These are phyloP conservation scores for Aspergillus sp. DNA, from an alignment of 2,329 filamentous ascomycete species.

Conservation along the genomic window DNA sequence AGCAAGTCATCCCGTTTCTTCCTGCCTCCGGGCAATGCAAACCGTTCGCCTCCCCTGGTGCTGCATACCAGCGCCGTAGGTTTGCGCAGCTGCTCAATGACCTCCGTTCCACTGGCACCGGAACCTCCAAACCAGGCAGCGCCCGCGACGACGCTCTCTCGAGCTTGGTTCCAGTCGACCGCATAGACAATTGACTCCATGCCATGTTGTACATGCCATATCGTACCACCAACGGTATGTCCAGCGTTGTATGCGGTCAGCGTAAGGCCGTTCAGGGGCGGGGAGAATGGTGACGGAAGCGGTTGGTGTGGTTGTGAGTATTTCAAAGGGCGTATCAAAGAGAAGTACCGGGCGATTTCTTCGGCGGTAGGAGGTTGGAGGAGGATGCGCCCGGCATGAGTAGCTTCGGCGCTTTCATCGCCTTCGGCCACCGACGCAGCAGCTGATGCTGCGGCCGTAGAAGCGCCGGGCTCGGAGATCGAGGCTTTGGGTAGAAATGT, in stretches of 20 bases:
- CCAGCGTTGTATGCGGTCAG: slow-evolving; percentile 97
- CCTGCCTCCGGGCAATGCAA: slow-evolving; percentile 69
- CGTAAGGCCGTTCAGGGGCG: slow-evolving; percentile 84
- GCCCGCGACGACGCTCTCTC: slow-evolving; percentile 90
- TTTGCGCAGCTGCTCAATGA: slow-evolving; percentile 89
- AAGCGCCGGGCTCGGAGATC: slow-evolving; percentile 61
- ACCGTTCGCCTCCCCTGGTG: slow-evolving; percentile 73
- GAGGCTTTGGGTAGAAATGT: slow-evolving; percentile 75
- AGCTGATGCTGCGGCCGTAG: slow-evolving; percentile 43
- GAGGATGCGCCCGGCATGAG: slow-evolving; percentile 50
- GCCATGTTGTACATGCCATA: slow-evolving; percentile 98
- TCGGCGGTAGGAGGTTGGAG: slow-evolving; percentile 74
- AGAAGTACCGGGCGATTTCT: slow-evolving; percentile 91
- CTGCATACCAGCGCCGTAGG: slow-evolving; percentile 94
- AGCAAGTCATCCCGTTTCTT: slow-evolving; percentile 84
- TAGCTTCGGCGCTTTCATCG: slow-evolving; percentile 35
- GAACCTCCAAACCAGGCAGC: slow-evolving; percentile 90
- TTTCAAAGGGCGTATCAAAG: slow-evolving; percentile 85
- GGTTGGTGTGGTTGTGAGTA: slow-evolving; percentile 97
- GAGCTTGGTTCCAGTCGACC: slow-evolving; percentile 97
- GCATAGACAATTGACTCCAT: slow-evolving; percentile 97
- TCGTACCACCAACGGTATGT: slow-evolving; percentile 92
- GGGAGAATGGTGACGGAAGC: slow-evolving; percentile 80
- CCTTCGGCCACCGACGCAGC: slow-evolving; percentile 31
- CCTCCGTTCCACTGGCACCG: slow-evolving; percentile 77